Conservation (phyloP, 495 filamentous ascomycete genomes). For the Peziza echinospora region DNA sequence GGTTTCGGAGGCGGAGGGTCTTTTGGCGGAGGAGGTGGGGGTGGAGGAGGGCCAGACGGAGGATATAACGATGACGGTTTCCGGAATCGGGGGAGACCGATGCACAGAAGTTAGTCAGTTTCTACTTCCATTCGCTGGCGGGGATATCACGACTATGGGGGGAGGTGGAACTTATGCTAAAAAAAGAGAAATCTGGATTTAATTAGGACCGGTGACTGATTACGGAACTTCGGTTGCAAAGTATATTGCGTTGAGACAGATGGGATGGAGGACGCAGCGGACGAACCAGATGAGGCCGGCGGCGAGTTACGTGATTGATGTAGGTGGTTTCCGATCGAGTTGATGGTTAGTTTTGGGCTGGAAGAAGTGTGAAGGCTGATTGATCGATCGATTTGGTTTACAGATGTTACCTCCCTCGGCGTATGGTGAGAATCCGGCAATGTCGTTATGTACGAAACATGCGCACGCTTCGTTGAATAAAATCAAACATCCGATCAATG, state of each 20-base stretch:
- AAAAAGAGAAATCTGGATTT: too few relatives aligned
- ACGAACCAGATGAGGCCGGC: constrained; percentile 61
- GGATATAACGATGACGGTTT: too few relatives aligned
- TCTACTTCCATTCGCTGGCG: too few relatives aligned
- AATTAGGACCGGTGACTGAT: constrained; percentile 79
- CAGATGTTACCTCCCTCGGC: constrained; percentile 78
- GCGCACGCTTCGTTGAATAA: constrained; percentile 93
- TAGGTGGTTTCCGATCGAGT: constrained; percentile 29
- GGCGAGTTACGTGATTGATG: constrained; percentile 71
- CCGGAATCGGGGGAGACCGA: too few relatives aligned
- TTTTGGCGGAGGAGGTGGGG: too few relatives aligned
- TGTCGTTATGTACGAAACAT: constrained; percentile 70
- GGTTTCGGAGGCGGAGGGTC: background rate
- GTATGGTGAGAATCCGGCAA: constrained; percentile 44
- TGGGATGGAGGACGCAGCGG: constrained; percentile 45
- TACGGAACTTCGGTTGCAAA: constrained; percentile 82
- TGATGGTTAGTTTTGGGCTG: too few relatives aligned
- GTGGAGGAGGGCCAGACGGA: too few relatives aligned
- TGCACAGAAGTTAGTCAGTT: too few relatives aligned
- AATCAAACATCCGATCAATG: constrained; percentile 87
- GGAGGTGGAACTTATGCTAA: too few relatives aligned
- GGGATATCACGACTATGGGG: too few relatives aligned
- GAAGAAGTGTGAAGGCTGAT: too few relatives aligned
- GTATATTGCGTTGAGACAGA: constrained; percentile 74
- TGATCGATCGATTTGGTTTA: constrained; percentile 11